Evolutionary conservation across 768 basidiomycete species (phyloP), one percentile per base, ranked within the genome.

Genomic region (Termitomyces sp.): DNA sequence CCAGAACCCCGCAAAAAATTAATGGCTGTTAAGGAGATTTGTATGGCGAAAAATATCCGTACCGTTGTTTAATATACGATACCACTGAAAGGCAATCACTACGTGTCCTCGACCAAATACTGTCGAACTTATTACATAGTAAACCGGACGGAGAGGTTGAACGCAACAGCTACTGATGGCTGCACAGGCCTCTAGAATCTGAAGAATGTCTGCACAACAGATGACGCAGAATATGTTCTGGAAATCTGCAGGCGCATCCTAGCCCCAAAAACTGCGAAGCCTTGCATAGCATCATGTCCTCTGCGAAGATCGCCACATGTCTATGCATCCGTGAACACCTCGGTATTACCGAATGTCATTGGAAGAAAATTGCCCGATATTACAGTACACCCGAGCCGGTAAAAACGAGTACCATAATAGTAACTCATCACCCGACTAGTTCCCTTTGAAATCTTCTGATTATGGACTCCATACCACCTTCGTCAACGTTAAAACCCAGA

Each of bases 381-480:
- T n/a, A n/a, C 18, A n/a, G 30, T 10, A 9, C 16, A 28, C 18
- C 40, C 40, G 14, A 41, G 16, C 10, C 9, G 38, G n/a, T n/a
- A 18, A 13, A 36, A n/a, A 40, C n/a, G n/a, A 41, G 18, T 40
- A 41, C 40, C 18, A 40, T 3, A 40, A 40, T 40, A 40, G 38
- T n/a, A 40, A 40, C 38, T 18, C 28, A 47, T 48, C 46, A 48
- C 32, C 9, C 28, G n/a, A n/a, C 40, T 28, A 52, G 26, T 52
- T 40, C 38, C 36, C 26, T 26, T 30, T 40, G 38, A 20, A 41
- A 52, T 26, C 6, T 26, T 28, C 18, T 63, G n/a, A 79, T 73
- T 30, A 80, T 67, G 11, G 73, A 71, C 47, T 74, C 74, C 71
- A 79, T 79, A 1, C 78, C 78, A 14, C 76, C 78, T 59, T 76